Evolutionary conservation across 1,284 basidiomycete genomes (phyloP).

Genomic region (Puccinia horiana): DNA sequence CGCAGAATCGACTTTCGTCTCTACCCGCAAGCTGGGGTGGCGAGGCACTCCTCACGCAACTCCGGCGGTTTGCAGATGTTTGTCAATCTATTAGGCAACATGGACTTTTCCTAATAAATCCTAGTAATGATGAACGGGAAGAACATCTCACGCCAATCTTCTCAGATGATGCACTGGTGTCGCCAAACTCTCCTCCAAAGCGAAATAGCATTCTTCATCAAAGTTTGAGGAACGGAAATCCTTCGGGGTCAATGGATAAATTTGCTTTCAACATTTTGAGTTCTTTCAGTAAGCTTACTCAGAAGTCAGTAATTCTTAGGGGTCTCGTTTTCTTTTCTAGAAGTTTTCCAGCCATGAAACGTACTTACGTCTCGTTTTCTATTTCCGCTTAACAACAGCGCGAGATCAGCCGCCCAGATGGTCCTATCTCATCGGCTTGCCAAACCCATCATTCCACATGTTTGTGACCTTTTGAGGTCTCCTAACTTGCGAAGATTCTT

Average conservation of each 20-base stretch:
- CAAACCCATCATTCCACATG: constrained; percentile 87
- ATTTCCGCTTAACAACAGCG: constrained; percentile 62
- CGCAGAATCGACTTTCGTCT: constrained; percentile 52
- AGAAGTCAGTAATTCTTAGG: constrained; percentile 50
- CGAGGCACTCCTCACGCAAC: constrained; percentile 60
- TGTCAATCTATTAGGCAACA: constrained; percentile 76
- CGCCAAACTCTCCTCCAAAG: constrained; percentile 51
- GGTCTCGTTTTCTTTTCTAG: neutral
- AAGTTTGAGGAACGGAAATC: constrained; percentile 34
- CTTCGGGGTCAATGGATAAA: constrained; percentile 54
- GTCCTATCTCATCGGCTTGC: constrained; percentile 90
- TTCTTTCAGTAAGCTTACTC: constrained; percentile 55
- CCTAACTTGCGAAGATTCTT: neutral
- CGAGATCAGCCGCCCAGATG: constrained; percentile 83
- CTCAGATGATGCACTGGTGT: constrained; percentile 58
- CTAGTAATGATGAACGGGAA: constrained; percentile 83
- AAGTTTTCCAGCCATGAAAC: neutral
- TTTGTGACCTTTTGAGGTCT: constrained; percentile 67
- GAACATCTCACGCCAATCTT: constrained; percentile 65
- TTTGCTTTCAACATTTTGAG: constrained; percentile 56
- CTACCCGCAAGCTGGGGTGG: constrained; percentile 67
- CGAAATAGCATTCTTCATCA: constrained; percentile 53
- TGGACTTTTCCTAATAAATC: constrained; percentile 85
- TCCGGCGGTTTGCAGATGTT: constrained; percentile 67
- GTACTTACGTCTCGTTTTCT: neutral